These are phyloP conservation scores for Globisporangium paroecandrum DNA, from an alignment of 352 stramenopile species.

Conservation along the genomic window DNA sequence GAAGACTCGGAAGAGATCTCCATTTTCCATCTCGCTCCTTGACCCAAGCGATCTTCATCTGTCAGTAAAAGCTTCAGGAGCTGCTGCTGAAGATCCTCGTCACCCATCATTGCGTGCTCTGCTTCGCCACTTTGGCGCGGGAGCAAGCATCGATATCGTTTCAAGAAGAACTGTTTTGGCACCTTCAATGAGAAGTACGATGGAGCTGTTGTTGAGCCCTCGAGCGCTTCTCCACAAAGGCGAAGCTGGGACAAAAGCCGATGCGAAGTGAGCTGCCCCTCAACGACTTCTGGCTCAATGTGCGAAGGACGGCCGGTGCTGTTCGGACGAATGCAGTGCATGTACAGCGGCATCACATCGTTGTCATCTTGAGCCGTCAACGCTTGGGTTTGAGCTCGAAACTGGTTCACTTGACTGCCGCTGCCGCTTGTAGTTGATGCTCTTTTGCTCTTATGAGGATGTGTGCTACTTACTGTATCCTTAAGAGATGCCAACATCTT, in stretches of 20 bases:
- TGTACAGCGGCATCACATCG: constrained; percentile 37
- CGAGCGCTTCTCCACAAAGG: constrained; percentile 17
- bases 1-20: constrained; percentile 16
- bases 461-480: neutral
- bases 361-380: constrained; percentile 17
- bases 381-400: constrained; percentile 35
- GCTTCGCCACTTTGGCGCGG: neutral
- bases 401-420: constrained; percentile 32
- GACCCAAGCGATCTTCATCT: neutral
- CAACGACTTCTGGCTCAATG: constrained; percentile 27
- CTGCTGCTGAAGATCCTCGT: constrained; percentile 19
- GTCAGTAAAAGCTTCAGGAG: constrained; percentile 19
- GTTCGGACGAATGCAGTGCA: constrained; percentile 52
- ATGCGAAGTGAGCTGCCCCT: constrained; percentile 33
- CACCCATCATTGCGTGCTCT: neutral
- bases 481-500: constrained; percentile 25
- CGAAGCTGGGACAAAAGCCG: constrained; percentile 31
- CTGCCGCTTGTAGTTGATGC: neutral
- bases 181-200: constrained; percentile 30
- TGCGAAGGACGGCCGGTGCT: constrained; percentile 24
- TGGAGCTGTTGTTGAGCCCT: neutral
- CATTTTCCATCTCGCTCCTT: constrained; percentile 5
- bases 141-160: constrained; percentile 31
- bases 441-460: constrained; percentile 5
- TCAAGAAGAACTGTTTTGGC: constrained; percentile 21